A percentile compares a stretch with the other conserved stretches of the same genome.
Conservation (phyloP, 139 green algal species). For the Raphidocelis subcapitata region DNA sequence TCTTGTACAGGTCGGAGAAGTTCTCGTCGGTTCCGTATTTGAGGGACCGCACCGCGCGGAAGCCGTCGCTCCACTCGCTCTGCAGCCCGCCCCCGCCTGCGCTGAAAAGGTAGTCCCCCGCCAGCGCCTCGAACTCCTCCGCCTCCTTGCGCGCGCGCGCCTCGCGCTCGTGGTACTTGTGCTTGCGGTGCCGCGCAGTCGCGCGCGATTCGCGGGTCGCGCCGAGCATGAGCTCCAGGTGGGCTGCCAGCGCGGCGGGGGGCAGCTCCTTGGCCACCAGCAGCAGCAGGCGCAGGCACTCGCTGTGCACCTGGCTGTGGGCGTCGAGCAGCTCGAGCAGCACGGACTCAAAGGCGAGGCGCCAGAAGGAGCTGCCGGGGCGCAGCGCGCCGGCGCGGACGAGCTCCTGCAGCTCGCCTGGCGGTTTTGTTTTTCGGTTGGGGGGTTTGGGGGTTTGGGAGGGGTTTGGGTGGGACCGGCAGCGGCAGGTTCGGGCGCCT, state of each 20-base stretch:
- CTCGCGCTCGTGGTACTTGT: slow-evolving; percentile 7
- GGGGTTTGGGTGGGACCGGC: too few species aligned
- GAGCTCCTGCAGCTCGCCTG: background rate
- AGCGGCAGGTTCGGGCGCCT: too few species aligned
- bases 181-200: slow-evolving; percentile 8
- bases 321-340: slow-evolving; percentile 54
- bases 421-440: too few species aligned
- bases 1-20: slow-evolving; percentile 19
- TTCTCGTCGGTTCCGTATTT: slow-evolving; percentile 23
- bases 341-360: slow-evolving; percentile 47
- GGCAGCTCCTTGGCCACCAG: slow-evolving; percentile 36
- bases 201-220: slow-evolving; percentile 8
- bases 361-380: slow-evolving; percentile 36
- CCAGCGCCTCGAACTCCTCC: too few species aligned
- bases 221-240: slow-evolving; percentile 39
- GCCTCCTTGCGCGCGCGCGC: too few species aligned
- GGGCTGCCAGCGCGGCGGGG: slow-evolving; percentile 22
- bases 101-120: too few species aligned
- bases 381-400: slow-evolving; percentile 5
- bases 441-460: too few species aligned
- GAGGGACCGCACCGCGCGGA: slow-evolving; percentile 10
- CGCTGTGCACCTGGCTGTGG: slow-evolving; percentile 58
- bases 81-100: too few species aligned
- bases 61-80: slow-evolving; percentile 31
- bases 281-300: slow-evolving; percentile 67